phyloP scores from a whole-genome alignment of 257 asterid genomes.

The Scutellaria galericulata region DNA sequence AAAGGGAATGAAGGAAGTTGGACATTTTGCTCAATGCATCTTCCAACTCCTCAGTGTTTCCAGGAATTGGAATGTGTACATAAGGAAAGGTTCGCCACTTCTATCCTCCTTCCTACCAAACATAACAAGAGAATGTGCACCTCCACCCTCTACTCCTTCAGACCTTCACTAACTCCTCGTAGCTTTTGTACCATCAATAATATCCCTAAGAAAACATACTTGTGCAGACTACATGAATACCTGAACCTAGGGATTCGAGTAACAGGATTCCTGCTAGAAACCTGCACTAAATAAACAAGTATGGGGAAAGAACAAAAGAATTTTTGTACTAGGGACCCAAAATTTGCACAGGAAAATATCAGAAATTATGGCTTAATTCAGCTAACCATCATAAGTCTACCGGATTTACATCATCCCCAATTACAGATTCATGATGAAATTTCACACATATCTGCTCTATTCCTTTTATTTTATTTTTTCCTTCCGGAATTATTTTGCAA shows the following conservation, averaged over 20 bases:
- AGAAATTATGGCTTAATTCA: not conserved
- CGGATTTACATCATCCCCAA: conserved; percentile 1
- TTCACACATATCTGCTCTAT: conserved; percentile 6
- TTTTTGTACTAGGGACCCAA: not conserved
- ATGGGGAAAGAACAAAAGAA: conserved; percentile 14
- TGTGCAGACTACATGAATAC: not conserved
- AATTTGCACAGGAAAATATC: not conserved
- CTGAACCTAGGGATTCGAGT: not conserved
- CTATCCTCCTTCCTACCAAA: conserved; percentile 7
- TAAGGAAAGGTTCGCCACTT: not conserved
- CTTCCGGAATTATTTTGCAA: not conserved
- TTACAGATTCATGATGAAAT: conserved; percentile 12
- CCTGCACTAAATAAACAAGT: not conserved
- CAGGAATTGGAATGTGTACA: not conserved
- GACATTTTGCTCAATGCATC: not conserved
- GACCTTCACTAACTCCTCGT: not conserved
- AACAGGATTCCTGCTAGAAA: not conserved
- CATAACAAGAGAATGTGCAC: not conserved
- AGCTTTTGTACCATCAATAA: too few species aligned
- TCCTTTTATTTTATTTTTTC: not conserved
- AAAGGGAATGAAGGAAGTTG: not conserved
- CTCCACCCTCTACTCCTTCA: not conserved
- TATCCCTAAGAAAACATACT: not conserved
- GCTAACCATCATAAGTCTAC: not conserved
- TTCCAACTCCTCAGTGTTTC: conserved; percentile 10